Percentiles rank a stretch among this genome's conserved stretches.
These are phyloP conservation scores for Fusarium sublunatum DNA, from an alignment of 2,329 filamentous ascomycete genomes.

Conservation along the genomic window DNA sequence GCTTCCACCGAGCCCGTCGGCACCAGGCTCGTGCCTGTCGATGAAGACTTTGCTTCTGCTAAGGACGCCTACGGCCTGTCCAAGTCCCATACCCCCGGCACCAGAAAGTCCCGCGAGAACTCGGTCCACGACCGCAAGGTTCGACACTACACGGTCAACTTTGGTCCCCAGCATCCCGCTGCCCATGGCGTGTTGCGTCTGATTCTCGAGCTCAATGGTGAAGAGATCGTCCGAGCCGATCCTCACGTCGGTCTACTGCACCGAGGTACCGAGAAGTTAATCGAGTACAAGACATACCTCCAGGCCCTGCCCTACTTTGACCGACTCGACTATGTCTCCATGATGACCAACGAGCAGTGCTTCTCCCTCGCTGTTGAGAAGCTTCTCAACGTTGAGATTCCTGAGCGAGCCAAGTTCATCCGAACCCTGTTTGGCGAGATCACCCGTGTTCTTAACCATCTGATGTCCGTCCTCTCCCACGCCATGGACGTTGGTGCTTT, in stretches of 20 bases:
- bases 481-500: slow-evolving; percentile 99
- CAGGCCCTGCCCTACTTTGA: slow-evolving; percentile 99
- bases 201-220: slow-evolving; percentile 97
- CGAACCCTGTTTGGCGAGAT: slow-evolving; percentile 95
- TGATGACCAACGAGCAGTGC: slow-evolving; percentile 99
- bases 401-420: slow-evolving; percentile 95
- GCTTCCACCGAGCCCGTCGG: slow-evolving; percentile 64
- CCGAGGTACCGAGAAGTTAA: slow-evolving; percentile 98
- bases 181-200: slow-evolving; percentile 97
- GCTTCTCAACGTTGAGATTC: slow-evolving; percentile 95
- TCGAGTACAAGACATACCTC: slow-evolving; percentile 99
- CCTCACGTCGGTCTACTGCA: slow-evolving; percentile 97
- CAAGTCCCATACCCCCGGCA: slow-evolving; percentile 55
- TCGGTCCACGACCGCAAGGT: slow-evolving; percentile 79
- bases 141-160: slow-evolving; percentile 99
- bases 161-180: slow-evolving; percentile 97
- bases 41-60: slow-evolving; percentile 70
- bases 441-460: slow-evolving; percentile 92
- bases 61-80: slow-evolving; percentile 61
- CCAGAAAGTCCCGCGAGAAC: slow-evolving; percentile 61
- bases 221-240: slow-evolving; percentile 96
- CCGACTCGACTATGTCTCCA: slow-evolving; percentile 97
- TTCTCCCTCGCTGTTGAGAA: slow-evolving; percentile 97
- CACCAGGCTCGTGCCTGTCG: slow-evolving; percentile 73
- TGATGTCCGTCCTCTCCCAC: slow-evolving; percentile 97